These are phyloP conservation scores for Annulohypoxylon bovei DNA, from an alignment of 495 filamentous ascomycete species.

Conservation along the genomic window DNA sequence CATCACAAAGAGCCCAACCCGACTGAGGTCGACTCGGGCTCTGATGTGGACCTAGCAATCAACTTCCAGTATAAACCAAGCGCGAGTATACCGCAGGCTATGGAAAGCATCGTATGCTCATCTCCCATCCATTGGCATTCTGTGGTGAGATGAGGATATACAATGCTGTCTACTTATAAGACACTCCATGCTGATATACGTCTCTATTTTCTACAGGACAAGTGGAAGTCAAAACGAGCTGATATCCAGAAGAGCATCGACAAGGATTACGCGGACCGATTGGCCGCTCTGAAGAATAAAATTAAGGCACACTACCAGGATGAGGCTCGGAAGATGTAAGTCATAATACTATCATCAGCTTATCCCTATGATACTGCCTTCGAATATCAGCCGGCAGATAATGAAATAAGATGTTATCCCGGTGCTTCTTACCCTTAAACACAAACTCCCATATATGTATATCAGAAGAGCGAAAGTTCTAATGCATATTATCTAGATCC, in stretches of 20 bases:
- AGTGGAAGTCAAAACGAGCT: conserved; percentile 32
- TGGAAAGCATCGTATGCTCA: conserved; percentile 36
- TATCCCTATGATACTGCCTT: background rate
- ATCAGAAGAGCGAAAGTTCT: background rate
- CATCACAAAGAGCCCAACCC: conserved; percentile 22
- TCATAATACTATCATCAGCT: background rate
- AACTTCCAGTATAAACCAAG: conserved; percentile 16
- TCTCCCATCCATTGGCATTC: background rate
- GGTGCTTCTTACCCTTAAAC: background rate
- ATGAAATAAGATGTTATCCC: background rate
- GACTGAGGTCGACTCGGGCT: conserved; percentile 30
- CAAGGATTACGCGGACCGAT: conserved; percentile 18
- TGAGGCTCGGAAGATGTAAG: conserved; percentile 27
- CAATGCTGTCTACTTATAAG: background rate
- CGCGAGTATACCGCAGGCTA: conserved; percentile 26
- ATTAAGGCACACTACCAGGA: conserved; percentile 26
- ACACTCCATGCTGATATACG: conserved; percentile 1
- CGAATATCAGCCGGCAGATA: too few relatives aligned
- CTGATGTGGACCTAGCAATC: conserved; percentile 22
- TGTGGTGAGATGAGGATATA: background rate
- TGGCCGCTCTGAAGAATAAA: conserved; percentile 17
- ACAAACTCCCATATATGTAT: background rate
- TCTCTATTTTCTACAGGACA: conserved; percentile 18
- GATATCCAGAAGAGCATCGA: conserved; percentile 31
- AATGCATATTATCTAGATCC: conserved; percentile 12